These are phyloP conservation scores for Beauveria caledonica DNA, from an alignment of 2,329 filamentous ascomycete genomes.

Conservation along the genomic window DNA sequence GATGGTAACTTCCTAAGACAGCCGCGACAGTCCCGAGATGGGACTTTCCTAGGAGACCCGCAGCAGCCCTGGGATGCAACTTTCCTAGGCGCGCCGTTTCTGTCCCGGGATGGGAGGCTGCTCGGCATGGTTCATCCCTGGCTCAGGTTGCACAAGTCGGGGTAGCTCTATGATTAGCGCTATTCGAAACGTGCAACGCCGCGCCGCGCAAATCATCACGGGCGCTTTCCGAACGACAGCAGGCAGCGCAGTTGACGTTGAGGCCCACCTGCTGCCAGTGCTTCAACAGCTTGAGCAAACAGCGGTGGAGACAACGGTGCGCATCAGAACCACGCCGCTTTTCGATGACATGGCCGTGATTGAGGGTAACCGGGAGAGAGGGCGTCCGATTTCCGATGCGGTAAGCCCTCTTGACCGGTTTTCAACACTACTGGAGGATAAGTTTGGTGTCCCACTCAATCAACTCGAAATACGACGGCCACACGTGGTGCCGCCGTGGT, in stretches of 20 bases:
- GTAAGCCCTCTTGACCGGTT: background rate
- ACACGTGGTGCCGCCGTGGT: background rate
- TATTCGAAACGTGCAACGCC: conserved; percentile 16
- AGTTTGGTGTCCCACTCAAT: background rate
- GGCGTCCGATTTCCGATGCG: background rate
- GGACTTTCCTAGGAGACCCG: no score
- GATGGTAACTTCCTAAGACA: no score
- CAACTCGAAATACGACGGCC: background rate
- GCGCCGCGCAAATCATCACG: conserved; percentile 21
- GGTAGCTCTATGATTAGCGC: conserved; percentile 12
- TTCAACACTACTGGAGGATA: background rate
- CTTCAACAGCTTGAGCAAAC: conserved; percentile 16
- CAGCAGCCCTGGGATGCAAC: no score
- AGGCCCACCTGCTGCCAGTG: conserved; percentile 18
- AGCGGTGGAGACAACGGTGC: conserved; percentile 17
- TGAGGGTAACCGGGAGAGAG: background rate
- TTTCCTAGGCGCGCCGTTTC: no score
- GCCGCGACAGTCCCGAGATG: no score
- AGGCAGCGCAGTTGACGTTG: conserved; percentile 18
- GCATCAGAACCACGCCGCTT: conserved; percentile 15
- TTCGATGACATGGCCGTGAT: background rate
- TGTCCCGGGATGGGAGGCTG: background rate
- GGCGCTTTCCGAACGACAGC: conserved; percentile 19
- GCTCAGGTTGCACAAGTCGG: background rate
- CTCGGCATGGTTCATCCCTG: background rate